Evolutionary conservation across 2,329 filamentous ascomycete species (phyloP).

Genomic region (Ophiocordyceps camponoti-saundersi): DNA sequence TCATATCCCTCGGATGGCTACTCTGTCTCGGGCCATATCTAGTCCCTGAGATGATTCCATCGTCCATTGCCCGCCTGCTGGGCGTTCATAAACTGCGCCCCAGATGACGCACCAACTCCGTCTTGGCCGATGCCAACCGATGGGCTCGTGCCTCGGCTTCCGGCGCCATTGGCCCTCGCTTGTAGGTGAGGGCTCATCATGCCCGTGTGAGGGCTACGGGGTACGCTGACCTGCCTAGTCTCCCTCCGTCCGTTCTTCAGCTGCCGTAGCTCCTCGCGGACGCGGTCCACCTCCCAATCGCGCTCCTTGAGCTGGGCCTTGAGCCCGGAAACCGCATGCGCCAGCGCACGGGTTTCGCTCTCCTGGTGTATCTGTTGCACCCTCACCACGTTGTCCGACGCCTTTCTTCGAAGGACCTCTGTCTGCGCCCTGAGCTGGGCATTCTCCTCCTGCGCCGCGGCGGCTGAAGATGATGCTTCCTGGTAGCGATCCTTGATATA

Average conservation of each 20-base stretch:
- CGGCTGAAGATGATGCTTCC: slow-evolving; percentile 30
- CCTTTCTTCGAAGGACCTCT: slow-evolving; percentile 21
- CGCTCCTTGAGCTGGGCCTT: slow-evolving; percentile 26
- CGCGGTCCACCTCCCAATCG: slow-evolving; percentile 30
- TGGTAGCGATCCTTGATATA: slow-evolving; percentile 45
- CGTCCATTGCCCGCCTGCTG: slow-evolving; percentile 20
- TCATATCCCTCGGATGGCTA: neutral
- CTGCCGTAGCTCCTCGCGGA: slow-evolving; percentile 29
- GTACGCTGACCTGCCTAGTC: slow-evolving; percentile 38
- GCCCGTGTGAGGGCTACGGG: slow-evolving; percentile 36
- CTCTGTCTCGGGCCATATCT: neutral
- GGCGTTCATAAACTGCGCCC: slow-evolving; percentile 20
- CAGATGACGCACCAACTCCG: slow-evolving; percentile 8
- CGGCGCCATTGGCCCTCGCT: slow-evolving; percentile 12
- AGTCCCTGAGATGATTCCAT: slow-evolving; percentile 27
- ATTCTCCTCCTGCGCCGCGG: slow-evolving; percentile 28
- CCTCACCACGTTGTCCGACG: slow-evolving; percentile 25
- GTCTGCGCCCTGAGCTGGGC: slow-evolving; percentile 23
- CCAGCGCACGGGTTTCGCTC: slow-evolving; percentile 15
- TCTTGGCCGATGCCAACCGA: slow-evolving; percentile 17
- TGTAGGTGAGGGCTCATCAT: slow-evolving; percentile 31
- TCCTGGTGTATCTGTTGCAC: slow-evolving; percentile 29
- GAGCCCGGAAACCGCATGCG: slow-evolving; percentile 23
- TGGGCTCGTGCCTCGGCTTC: slow-evolving; percentile 34
- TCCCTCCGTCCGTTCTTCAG: slow-evolving; percentile 34